Base-by-base conservation (phyloP, 202 grass and related monocot species). In the Setaria viridis region DNA sequence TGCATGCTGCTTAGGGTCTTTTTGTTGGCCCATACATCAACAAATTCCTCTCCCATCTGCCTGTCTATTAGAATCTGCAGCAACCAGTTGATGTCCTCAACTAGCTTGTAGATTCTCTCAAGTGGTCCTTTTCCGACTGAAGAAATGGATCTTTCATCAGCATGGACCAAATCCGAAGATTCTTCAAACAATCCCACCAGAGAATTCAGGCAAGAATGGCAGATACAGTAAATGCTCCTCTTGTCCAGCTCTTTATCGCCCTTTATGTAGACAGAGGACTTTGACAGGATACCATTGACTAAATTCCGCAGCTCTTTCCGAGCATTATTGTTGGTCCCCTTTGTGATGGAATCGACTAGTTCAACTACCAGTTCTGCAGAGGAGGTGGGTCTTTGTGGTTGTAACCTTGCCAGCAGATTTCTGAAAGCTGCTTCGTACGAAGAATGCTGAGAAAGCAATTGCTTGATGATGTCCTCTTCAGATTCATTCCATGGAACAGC, bases 401-500 rank as follows among this genome's bases (percentile, higher is more conserved):
- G 82, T 78, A 95, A 82, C 82, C 95, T 88, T 71, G 89, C 84
- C 70, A 91, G 34, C 72, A 95, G 68, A 81, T 91, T 77, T 88
- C 21, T 63, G 37, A 79, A 93, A 33, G 77, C 78, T 77, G 86
- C 59, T 81, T 80, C 81, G 10, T 84, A 85, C 46, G 89, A 92
- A 62, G 85, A 79, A 85, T 86, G 85, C 67, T 58, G 87, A 67
- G 76, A 86, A 74, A 95, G 67, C 90, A 95, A 80, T 32, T 45
- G 86, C 80, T 88, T 94, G 34, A 98, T 91, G 69, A 60, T 74
- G 82, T 94, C 95, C 81, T 98, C 95, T 83, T 95, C 95, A 42
- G 50, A 82, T 57, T 95, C 93, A 64, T 67, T 95, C 95, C 95
- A 98, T 46, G 95, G 95, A 81, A 92, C 95, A 91, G 91, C 95